phyloP scores from a whole-genome alignment of 2,329 filamentous ascomycete species.

The Curvularia lunata region DNA sequence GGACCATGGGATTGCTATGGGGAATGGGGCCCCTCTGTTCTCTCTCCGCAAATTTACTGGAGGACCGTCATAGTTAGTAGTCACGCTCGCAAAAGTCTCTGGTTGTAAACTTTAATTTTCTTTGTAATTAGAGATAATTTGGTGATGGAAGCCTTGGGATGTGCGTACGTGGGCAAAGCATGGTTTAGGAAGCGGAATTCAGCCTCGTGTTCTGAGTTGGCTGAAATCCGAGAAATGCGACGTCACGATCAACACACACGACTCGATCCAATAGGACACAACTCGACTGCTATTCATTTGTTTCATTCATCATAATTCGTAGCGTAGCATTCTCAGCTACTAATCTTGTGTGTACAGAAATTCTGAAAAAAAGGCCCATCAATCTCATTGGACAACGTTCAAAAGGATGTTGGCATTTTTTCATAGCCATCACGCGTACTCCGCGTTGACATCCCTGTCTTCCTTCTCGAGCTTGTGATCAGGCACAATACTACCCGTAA shows the following conservation, averaged over 20 bases:
- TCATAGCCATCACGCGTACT: slow-evolving; percentile 1
- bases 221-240: neutral
- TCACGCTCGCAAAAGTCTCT: too few relatives aligned
- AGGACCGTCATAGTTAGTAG: too few relatives aligned
- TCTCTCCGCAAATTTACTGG: too few relatives aligned
- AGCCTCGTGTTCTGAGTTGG: too few relatives aligned
- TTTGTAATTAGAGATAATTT: too few relatives aligned
- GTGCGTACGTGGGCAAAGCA: too few relatives aligned
- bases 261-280: neutral
- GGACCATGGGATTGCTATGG: too few relatives aligned
- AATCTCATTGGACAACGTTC: neutral
- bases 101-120: too few relatives aligned
- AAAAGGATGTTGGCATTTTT: neutral
- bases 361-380: neutral
- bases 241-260: neutral
- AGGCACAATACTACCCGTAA: slow-evolving; percentile 15
- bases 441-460: slow-evolving; percentile 18
- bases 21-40: too few relatives aligned
- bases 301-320: slow-evolving; percentile 5
- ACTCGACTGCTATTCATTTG: neutral
- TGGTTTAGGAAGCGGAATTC: too few relatives aligned
- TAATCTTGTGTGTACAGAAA: neutral
- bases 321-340: neutral
- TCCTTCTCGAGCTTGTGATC: slow-evolving; percentile 22
- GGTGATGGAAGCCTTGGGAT: too few relatives aligned